These are phyloP conservation scores for Arthrinium phaeospermum DNA, from an alignment of 2,329 filamentous ascomycete species.

Conservation along the genomic window DNA sequence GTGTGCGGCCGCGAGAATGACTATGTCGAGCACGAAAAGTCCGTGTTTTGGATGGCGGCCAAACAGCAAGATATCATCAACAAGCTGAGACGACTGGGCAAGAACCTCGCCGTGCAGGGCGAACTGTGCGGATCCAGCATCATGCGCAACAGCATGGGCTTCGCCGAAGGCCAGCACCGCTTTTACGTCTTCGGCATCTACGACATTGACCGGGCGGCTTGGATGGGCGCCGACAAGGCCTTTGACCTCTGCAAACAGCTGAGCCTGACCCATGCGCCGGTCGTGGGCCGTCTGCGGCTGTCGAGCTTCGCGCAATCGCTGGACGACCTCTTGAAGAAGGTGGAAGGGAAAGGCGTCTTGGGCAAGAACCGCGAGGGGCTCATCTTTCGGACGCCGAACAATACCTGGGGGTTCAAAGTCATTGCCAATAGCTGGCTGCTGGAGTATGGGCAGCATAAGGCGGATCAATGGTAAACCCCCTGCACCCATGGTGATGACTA, in stretches of 20 bases:
- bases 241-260: slow-evolving; percentile 22
- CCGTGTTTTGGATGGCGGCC: slow-evolving; percentile 34
- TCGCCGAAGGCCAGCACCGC: slow-evolving; percentile 28
- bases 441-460: slow-evolving; percentile 27
- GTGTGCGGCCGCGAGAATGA: slow-evolving; percentile 30
- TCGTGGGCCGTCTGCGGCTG: slow-evolving; percentile 21
- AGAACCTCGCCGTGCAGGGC: slow-evolving; percentile 37
- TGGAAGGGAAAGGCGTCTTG: slow-evolving; percentile 32
- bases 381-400: slow-evolving; percentile 35
- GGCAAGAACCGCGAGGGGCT: slow-evolving; percentile 37
- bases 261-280: slow-evolving; percentile 27
- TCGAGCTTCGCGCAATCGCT: slow-evolving; percentile 24
- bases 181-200: slow-evolving; percentile 33
- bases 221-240: slow-evolving; percentile 14
- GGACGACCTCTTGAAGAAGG: slow-evolving; percentile 34
- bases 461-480: slow-evolving; percentile 16
- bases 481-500: background rate
- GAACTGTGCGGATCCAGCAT: slow-evolving; percentile 37
- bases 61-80: slow-evolving; percentile 30
- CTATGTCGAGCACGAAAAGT: slow-evolving; percentile 26
- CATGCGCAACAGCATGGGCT: slow-evolving; percentile 35
- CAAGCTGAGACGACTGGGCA: slow-evolving; percentile 27
- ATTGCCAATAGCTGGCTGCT: slow-evolving; percentile 40
- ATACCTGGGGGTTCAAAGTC: slow-evolving; percentile 34
- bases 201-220: slow-evolving; percentile 22